phyloP scores from a whole-genome alignment of 177 flowering plant species.

The Vitis hybrid region DNA sequence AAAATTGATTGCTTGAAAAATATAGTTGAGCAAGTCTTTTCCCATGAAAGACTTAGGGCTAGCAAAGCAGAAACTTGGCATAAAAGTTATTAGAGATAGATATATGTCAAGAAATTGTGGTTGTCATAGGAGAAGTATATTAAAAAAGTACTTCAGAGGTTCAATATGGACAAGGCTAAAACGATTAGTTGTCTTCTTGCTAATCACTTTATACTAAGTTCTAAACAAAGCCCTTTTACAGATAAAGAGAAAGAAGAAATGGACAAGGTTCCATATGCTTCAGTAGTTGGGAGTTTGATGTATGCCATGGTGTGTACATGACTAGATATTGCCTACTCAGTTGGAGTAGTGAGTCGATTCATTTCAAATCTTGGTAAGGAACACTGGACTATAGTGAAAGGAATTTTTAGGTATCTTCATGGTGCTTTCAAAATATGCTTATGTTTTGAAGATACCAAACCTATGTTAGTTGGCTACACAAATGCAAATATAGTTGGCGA shows the following conservation, averaged over 20 bases:
- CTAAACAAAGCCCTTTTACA: too few species aligned
- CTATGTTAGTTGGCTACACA: background rate
- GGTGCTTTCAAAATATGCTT: background rate
- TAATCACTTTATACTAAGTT: background rate
- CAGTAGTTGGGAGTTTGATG: slow-evolving; percentile 6
- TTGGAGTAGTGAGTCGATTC: slow-evolving; percentile 1
- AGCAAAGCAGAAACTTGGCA: too few species aligned
- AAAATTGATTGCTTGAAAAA: too few species aligned
- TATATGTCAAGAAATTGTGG: too few species aligned
- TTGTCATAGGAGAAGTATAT: too few species aligned
- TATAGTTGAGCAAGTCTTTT: too few species aligned
- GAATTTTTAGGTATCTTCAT: slow-evolving; percentile 3
- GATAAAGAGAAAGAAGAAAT: slow-evolving; percentile 5
- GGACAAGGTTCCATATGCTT: slow-evolving; percentile 1
- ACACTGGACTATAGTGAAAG: slow-evolving; percentile 5
- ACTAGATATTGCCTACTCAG: background rate
- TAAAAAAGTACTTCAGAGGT: slow-evolving; percentile 5
- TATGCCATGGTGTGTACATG: slow-evolving; percentile 6
- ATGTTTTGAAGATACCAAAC: background rate
- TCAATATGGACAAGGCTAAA: slow-evolving; percentile 4
- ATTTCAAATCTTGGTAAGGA: slow-evolving; percentile 9
- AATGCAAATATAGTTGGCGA: slow-evolving; percentile 3
- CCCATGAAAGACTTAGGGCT: too few species aligned
- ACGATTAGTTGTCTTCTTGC: background rate
- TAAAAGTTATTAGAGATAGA: too few species aligned